Base-by-base conservation (phyloP, 2,329 filamentous ascomycete genomes). In the Aspergillus chevalieri region DNA sequence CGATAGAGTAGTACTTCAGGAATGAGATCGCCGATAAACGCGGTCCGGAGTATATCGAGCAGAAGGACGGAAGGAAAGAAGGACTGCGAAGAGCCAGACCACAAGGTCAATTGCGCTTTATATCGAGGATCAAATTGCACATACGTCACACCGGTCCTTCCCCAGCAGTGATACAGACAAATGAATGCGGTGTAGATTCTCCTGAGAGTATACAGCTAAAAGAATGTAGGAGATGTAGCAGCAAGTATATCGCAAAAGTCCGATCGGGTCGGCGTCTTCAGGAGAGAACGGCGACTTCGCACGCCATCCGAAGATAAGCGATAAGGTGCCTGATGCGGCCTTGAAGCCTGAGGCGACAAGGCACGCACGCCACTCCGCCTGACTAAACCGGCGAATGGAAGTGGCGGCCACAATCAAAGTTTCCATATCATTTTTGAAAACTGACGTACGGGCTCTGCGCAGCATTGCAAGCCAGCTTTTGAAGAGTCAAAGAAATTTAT, bases 381-480 rank as follows among this genome's bases (percentile, higher is more conserved):
- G 39, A 49, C 53, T 46, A 49, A 56, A 51, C 50, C 41, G 57
- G 49, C 58, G 54, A 59, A 55, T 57, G 57, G 14, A 67, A 63
- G 62, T 62, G 58, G 57, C 60, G 52, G 57, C 61, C 63, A 66
- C 64, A 66, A 61, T 55, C 58, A 48, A 57, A 58, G 55, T 57
- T 58, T 61, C 52, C 14, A 46, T 34, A 14, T 39, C 26, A 10
- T 38, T 21, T 46, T 17, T 36, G 46, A 50, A 30, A 45, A 52
- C 51, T 48, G 46, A 55, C 44, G 47, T 49, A 42, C 39, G 17
- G 15, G 15, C 8, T 19, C 19, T 36, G 34, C 34, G 34, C 34
- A 36, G 14, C 34, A 36, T 36, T 17, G 14, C 34, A 36, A 36
- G 15, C 14, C 14, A 36, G 34, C 34, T 36, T n/a, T 36, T 17